Percentiles rank a stretch among this genome's conserved stretches.
These are phyloP conservation scores for Linum usitatissimum DNA, from an alignment of 345 rosid genomes.

Conservation along the genomic window DNA sequence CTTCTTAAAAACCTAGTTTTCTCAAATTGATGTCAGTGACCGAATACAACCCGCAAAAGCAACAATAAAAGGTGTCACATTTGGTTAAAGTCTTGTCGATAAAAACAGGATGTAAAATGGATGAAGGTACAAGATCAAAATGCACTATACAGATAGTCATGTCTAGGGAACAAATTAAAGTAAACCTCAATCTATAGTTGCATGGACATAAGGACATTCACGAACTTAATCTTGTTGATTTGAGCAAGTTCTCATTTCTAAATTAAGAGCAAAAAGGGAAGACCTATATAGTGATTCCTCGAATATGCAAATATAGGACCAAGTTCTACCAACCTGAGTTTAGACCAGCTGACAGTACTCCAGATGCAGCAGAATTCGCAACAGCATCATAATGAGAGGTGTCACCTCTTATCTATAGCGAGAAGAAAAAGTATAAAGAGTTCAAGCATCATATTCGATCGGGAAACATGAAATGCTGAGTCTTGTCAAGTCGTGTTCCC, in stretches of 20 bases:
- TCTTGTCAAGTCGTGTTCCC: not conserved
- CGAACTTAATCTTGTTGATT: too few relatives aligned
- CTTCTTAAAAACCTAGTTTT: too few relatives aligned
- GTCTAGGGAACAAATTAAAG: too few relatives aligned
- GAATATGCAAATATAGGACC: not conserved
- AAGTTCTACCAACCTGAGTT: conserved; percentile 50
- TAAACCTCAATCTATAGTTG: too few relatives aligned
- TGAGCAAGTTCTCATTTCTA: not conserved
- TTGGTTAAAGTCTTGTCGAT: too few relatives aligned
- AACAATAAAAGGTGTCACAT: too few relatives aligned
- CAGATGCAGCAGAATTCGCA: conserved; percentile 90
- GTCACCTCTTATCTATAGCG: conserved; percentile 79
- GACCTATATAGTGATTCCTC: not conserved
- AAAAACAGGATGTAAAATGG: too few relatives aligned
- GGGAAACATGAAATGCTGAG: not conserved
- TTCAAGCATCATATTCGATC: conserved; percentile 6
- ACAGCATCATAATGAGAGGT: conserved; percentile 95
- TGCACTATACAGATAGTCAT: too few relatives aligned
- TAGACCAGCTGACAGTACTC: conserved; percentile 92
- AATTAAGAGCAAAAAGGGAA: not conserved
- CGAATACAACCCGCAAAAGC: too few relatives aligned
- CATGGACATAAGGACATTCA: too few relatives aligned
- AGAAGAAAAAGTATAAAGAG: conserved; percentile 1
- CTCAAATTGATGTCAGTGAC: too few relatives aligned
- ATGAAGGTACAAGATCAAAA: too few relatives aligned